Base-by-base conservation (phyloP, 768 basidiomycete species). In the Lactarius quietus region DNA sequence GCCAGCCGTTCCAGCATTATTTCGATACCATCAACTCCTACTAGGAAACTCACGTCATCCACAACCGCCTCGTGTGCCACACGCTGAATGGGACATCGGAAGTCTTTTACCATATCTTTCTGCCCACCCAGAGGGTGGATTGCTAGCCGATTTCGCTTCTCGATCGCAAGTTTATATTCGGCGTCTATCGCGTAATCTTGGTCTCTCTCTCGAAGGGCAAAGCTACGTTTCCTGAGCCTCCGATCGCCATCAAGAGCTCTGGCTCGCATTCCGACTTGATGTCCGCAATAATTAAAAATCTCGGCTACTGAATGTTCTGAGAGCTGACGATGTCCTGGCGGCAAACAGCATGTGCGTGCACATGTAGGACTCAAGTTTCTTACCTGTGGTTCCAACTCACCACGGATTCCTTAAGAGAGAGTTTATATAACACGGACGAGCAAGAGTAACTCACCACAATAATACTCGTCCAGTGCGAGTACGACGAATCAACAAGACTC, bases 61-160 rank as follows among this genome's bases (percentile, higher is more conserved):
- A 33, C 55, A 55, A 20, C n/a, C 20, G 66, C 68, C 68, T 69
- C 68, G 59, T 69, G 68, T 63, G 43, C 35, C 59, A 69, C 68
- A 69, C 68, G 68, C 66, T 39, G 61, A 43, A 57, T 36, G 43
- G 52, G 17, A 57, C 56, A 61, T 43, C 8, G 60, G 52, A 62
- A 36, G 61, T 23, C 52, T 53, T 66, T 62, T 43, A 54, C 61
- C 41, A 35, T 66, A 48, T 61, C 31, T 23, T 57, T 65, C 57
- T 28, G 55, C 36, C 57, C n/a, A 36, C 52, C 39, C 33, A 38
- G 57, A 59, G 23, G 41, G 36, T 59, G 51, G 54, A 56, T 48
- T 55, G 53, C 33, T 33, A 61, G 59, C 33, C 33, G 17, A 57
- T 53, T 62, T 61, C 65, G 60, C 61, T 52, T 66, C 55, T 29